phyloP scores from a whole-genome alignment of 139 green algal genomes.

The Microglena sp. region DNA sequence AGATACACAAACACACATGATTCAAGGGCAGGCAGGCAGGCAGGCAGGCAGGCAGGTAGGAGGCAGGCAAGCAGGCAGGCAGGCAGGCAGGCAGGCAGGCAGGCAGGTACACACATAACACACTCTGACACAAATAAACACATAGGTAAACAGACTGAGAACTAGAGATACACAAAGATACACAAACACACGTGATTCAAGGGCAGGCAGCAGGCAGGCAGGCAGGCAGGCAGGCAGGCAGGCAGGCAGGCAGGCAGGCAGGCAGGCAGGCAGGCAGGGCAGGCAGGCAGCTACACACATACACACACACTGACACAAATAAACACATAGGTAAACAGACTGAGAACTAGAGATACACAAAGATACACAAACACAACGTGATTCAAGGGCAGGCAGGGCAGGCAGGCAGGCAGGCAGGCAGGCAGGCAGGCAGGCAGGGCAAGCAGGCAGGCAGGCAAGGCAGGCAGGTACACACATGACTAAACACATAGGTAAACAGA shows the following conservation, averaged over 20 bases:
- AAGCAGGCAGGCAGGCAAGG: slow-evolving; percentile 8
- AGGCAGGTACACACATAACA: neutral
- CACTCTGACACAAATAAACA: neutral
- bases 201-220: neutral
- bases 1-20: too few species aligned
- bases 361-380: neutral
- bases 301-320: neutral
- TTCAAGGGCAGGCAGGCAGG: neutral
- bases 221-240: neutral
- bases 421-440: slow-evolving; percentile 6
- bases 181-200: neutral
- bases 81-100: neutral
- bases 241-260: neutral
- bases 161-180: neutral
- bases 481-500: too few species aligned
- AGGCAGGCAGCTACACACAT: neutral
- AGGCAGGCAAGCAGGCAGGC: neutral
- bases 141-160: neutral
- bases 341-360: neutral
- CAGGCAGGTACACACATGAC: neutral
- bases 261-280: slow-evolving; percentile 4
- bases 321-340: neutral
- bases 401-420: neutral
- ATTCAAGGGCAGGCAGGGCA: neutral
- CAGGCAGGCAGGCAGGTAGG: neutral